Base-by-base conservation (phyloP, 2,329 filamentous ascomycete species). In the Stemphylium vesicarium region DNA sequence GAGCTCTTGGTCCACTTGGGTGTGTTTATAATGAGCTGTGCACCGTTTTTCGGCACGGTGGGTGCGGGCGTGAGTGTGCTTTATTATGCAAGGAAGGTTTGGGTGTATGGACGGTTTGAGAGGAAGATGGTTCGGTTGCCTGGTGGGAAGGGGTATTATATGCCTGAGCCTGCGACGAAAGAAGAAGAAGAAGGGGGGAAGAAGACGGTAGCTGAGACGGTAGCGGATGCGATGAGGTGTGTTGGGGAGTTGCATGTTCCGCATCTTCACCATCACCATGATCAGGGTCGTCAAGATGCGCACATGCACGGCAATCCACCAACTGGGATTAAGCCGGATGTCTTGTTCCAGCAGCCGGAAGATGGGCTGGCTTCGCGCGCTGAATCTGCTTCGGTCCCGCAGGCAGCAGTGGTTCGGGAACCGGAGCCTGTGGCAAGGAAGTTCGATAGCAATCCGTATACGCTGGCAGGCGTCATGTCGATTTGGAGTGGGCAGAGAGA, bases 81-180 rank as follows among this genome's bases (percentile, higher is more conserved):
- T 37, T 60, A 56, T 13, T 62, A 60, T 13, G 26, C 15, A 20
- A 2, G 51, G 1, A 57, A 57, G 40, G 29, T 45, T 4, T 41
- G 20, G 31, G 47, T 43, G 26, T 53, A 56, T 40, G 56, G 53
- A 1, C 33, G 26, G n/a, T 57, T 51, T 32, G 35, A 42, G 13
- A 44, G 26, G 37, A 45, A 22, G 4, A 44, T 53, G 40, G 24
- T 26, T 10, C 36, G 39, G 12, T 33, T 37, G 31, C 31, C 36
- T 6, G 56, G 46, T 2, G 37, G 52, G 2, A 54, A 46, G 36
- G 58, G 58, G 13, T 60, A 55, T n/a, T 51, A 18, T 4, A 32
- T 50, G n/a, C 35, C 40, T 12, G 45, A 56, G 29, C 16, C 33
- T 12, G 22, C 15, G 40, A 15, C 0, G 6, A 39, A n/a, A 29